Conservation (phyloP, 177 flowering plant species). For the Telopea speciosissima region DNA sequence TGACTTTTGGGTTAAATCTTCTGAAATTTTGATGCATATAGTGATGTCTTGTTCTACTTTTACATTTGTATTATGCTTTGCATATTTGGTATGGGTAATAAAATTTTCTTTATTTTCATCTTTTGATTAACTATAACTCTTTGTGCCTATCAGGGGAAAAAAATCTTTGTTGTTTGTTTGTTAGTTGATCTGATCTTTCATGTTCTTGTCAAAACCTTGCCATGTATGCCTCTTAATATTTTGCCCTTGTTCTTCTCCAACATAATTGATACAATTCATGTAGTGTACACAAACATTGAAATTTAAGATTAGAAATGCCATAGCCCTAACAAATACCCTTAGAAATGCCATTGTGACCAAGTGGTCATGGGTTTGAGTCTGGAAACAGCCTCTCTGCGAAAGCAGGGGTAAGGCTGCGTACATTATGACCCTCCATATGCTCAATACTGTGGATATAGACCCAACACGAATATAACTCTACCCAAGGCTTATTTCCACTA, state of each 20-base stretch:
- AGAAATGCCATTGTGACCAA: no score
- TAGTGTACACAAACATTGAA: not conserved
- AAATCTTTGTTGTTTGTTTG: not conserved
- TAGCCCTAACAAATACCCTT: no score
- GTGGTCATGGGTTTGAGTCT: no score
- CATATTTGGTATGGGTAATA: not conserved
- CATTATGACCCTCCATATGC: no score
- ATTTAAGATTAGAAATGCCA: not conserved
- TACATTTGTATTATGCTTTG: not conserved
- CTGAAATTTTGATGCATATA: not conserved
- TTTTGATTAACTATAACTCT: not conserved
- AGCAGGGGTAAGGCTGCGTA: no score
- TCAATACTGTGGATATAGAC: no score
- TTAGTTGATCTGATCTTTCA: conserved; percentile 1
- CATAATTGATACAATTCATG: not conserved
- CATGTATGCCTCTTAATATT: not conserved
- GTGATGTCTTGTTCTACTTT: not conserved
- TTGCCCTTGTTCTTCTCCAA: not conserved
- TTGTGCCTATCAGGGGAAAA: no score
- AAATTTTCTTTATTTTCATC: no score
- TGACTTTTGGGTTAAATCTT: not conserved
- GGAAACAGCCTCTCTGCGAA: no score
- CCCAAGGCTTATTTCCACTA: no score
- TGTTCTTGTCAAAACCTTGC: not conserved
- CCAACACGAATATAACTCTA: no score